Base-by-base conservation (phyloP, 2,329 filamentous ascomycete species). In the Trichoderma lentiforme region DNA sequence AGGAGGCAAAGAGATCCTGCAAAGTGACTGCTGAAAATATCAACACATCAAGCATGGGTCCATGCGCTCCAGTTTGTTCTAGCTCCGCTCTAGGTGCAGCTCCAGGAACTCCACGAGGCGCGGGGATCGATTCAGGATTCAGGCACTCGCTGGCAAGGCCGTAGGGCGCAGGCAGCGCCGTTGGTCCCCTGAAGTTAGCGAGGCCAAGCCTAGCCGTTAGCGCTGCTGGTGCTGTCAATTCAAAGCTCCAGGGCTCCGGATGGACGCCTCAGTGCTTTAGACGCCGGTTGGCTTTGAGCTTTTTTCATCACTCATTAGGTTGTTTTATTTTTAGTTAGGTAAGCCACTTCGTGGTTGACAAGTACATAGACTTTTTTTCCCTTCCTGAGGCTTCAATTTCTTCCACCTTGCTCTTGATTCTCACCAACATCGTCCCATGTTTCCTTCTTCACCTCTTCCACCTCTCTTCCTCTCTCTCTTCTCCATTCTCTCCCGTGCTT, bases 81-180 rank as follows among this genome's bases (percentile, higher is more conserved):
- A 69, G 53, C 56, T 58, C 62, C 30, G 62, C 39, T 64, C 62
- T 60, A 60, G 57, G 57, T 60, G 57, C 66, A 69, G 66, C 57
- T 51, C 66, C 56, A 53, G 58, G 28, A 69, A 51, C 60, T 70
- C 67, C 67, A 70, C 67, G 57, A 62, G 57, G 39, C 66, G 57
- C 57, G 39, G 36, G 39, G 56, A 67, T 67, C 64, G 47, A 67
- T 67, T 39, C 43, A 39, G 64, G 47, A 57, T 67, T 39, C 43
- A 39, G 64, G 64, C 47, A 63, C 60, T 43, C 15, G 39, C 60
- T 30, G 32, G 18, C 15, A n/a, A 26, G 66, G 53, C 65, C 57
- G 56, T 69, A 69, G 65, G 65, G 64, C 64, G 36, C 61, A 51
- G 26, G 24, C 39, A 32, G 26, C 14, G 26, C 28, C 28, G 30